A percentile compares a stretch with the other conserved stretches of the same genome.
Evolutionary conservation across 306 rosid species (phyloP).

Genomic region (Begonia loranthoides): DNA sequence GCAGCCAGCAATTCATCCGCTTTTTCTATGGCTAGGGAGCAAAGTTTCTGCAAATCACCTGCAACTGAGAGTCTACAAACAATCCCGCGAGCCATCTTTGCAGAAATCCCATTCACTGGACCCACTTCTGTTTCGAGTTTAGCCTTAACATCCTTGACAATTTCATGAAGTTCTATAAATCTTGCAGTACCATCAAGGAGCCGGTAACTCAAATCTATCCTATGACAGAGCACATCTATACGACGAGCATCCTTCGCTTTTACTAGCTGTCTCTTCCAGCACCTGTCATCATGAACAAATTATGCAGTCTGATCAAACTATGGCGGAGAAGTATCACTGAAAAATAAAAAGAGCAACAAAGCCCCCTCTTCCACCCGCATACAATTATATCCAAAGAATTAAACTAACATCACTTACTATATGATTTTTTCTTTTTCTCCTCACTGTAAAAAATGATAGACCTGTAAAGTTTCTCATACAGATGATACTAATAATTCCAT

Average conservation of each 20-base stretch:
- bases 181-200: constrained; percentile 71
- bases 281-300: constrained; percentile 27
- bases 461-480: no score
- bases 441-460: no score
- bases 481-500: neutral
- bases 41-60: constrained; percentile 70
- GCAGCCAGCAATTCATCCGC: constrained; percentile 72
- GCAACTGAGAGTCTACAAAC: constrained; percentile 94
- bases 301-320: constrained; percentile 14
- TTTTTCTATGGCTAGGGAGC: constrained; percentile 77
- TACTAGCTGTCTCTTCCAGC: constrained; percentile 87
- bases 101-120: constrained; percentile 72
- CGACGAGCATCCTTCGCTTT: constrained; percentile 95
- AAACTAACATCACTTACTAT: no score
- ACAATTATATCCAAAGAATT: no score
- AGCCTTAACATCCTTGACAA: constrained; percentile 66
- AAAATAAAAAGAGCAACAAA: no score
- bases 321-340: constrained; percentile 4
- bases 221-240: constrained; percentile 69
- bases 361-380: no score
- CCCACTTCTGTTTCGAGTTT: constrained; percentile 93
- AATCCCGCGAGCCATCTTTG: constrained; percentile 93
- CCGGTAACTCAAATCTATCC: constrained; percentile 87
- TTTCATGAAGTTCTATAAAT: constrained; percentile 73
- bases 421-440: no score